These are phyloP conservation scores for Coemansia sp. DNA, from an alignment of 192 early-diverging fungal genomes.

Conservation along the genomic window DNA sequence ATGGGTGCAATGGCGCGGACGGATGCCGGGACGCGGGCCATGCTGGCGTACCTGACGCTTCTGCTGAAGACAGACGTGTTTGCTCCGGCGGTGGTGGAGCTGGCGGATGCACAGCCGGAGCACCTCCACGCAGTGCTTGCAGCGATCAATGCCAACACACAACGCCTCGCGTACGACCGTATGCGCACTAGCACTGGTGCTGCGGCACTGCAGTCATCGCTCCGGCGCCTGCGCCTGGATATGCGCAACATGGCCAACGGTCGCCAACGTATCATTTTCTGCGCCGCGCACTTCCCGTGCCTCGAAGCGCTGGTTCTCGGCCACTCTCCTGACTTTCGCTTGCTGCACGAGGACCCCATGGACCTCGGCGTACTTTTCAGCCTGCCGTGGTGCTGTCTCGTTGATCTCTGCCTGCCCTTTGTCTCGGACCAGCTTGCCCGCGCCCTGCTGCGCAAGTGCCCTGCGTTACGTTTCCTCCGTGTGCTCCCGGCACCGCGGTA, in stretches of 20 bases:
- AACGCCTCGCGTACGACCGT: slow-evolving; percentile 29
- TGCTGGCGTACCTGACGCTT: slow-evolving; percentile 43
- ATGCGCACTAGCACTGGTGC: slow-evolving; percentile 40
- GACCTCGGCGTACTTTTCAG: slow-evolving; percentile 45
- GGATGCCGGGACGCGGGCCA: slow-evolving; percentile 24
- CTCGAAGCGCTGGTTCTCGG: slow-evolving; percentile 37
- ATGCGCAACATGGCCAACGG: slow-evolving; percentile 42
- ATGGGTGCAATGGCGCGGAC: slow-evolving; percentile 41
- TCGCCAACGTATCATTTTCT: slow-evolving; percentile 35
- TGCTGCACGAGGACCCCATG: slow-evolving; percentile 25
- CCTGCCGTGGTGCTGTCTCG: slow-evolving; percentile 32
- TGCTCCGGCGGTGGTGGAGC: slow-evolving; percentile 23
- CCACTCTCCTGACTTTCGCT: slow-evolving; percentile 46
- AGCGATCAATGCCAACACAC: slow-evolving; percentile 40
- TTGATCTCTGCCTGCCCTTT: slow-evolving; percentile 46
- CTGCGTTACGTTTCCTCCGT: slow-evolving; percentile 31
- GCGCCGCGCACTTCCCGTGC: slow-evolving; percentile 44
- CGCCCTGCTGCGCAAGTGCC: slow-evolving; percentile 40
- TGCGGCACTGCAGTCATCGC: slow-evolving; percentile 45
- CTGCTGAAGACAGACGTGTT: slow-evolving; percentile 50
- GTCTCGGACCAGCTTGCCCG: slow-evolving; percentile 32
- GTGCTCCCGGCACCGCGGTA: slow-evolving; percentile 47
- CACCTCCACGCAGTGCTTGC: slow-evolving; percentile 33
- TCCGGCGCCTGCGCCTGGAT: slow-evolving; percentile 30
- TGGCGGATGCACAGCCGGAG: slow-evolving; percentile 33